Conservation (phyloP, 306 rosid genomes). For the Cercis canadensis region DNA sequence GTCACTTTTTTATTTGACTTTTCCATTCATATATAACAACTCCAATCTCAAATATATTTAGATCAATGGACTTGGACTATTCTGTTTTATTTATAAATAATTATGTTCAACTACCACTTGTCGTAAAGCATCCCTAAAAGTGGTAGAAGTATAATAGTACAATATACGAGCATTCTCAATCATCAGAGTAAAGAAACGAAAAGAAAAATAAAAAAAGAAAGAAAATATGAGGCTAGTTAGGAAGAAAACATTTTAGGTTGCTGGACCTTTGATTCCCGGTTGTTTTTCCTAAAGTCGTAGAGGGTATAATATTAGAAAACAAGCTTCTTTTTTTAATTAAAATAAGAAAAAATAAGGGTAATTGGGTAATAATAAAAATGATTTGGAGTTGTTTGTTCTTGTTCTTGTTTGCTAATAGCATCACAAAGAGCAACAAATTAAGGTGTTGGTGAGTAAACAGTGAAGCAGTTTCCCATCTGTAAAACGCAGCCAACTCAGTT, state of each 20-base stretch:
- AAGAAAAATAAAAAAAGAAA: too few relatives aligned
- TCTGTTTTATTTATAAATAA: background rate
- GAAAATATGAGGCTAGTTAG: too few relatives aligned
- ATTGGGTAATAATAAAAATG: conserved; percentile 29
- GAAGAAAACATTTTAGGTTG: conserved; percentile 1
- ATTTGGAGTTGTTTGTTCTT: conserved; percentile 49
- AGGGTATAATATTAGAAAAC: conserved; percentile 2
- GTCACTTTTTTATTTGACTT: background rate
- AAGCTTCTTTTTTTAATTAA: conserved; percentile 14
- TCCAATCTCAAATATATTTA: conserved; percentile 1
- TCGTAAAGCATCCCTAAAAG: conserved; percentile 6
- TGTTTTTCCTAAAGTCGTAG: conserved; percentile 14
- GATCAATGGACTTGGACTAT: background rate
- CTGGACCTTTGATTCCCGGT: conserved; percentile 16
- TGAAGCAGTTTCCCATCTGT: conserved; percentile 44
- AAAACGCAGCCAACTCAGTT: conserved; percentile 35
- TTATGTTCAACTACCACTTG: conserved; percentile 22
- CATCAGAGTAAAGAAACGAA: too few relatives aligned
- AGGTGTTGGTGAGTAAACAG: conserved; percentile 69
- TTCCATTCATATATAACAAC: conserved; percentile 5
- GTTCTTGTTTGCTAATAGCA: conserved; percentile 39
- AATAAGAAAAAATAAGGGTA: background rate
- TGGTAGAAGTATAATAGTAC: background rate
- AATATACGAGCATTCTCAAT: too few relatives aligned
- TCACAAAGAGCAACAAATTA: conserved; percentile 42